A percentile compares a stretch with the other conserved stretches of the same genome.
Conservation (phyloP, 2,329 filamentous ascomycete species). For the Alternaria angustiovoidea region DNA sequence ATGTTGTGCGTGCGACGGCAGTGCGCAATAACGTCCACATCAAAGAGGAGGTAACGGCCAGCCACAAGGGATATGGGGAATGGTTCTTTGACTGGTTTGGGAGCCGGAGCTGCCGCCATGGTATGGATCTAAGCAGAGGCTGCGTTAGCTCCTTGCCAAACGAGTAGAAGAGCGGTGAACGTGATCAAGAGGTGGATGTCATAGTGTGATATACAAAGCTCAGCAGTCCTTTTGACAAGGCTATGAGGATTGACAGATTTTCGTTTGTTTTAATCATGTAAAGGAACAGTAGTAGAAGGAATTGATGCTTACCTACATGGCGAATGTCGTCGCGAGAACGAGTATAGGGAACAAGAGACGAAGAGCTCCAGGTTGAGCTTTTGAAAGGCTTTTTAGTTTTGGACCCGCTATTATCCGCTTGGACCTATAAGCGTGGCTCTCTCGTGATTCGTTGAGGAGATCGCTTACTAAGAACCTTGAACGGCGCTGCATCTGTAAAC, state of each 20-base stretch:
- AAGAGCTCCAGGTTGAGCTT: neutral
- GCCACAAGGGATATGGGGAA: constrained; percentile 83
- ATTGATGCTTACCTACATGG: neutral
- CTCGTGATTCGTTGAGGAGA: neutral
- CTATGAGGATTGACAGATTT: constrained; percentile 78
- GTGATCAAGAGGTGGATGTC: constrained; percentile 20
- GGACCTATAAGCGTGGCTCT: neutral
- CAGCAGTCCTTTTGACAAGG: too few species aligned
- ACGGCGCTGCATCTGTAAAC: neutral
- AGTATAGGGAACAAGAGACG: neutral
- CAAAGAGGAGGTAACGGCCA: constrained; percentile 87
- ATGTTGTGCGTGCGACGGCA: constrained; percentile 83
- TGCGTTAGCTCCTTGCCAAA: constrained; percentile 29
- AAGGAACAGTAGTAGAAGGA: neutral
- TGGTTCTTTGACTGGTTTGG: constrained; percentile 57
- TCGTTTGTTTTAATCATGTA: too few species aligned
- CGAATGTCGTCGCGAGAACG: neutral
- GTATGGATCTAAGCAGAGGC: constrained; percentile 26
- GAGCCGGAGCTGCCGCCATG: constrained; percentile 43
- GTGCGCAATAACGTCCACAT: constrained; percentile 78
- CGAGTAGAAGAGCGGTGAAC: constrained; percentile 18
- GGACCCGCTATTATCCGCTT: neutral
- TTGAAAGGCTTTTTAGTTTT: constrained; percentile 13
- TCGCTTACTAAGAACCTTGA: neutral
- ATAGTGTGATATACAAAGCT: too few species aligned